These are phyloP conservation scores for Paracamarosporium sp. DNA, from an alignment of 2,329 filamentous ascomycete species.

Conservation along the genomic window DNA sequence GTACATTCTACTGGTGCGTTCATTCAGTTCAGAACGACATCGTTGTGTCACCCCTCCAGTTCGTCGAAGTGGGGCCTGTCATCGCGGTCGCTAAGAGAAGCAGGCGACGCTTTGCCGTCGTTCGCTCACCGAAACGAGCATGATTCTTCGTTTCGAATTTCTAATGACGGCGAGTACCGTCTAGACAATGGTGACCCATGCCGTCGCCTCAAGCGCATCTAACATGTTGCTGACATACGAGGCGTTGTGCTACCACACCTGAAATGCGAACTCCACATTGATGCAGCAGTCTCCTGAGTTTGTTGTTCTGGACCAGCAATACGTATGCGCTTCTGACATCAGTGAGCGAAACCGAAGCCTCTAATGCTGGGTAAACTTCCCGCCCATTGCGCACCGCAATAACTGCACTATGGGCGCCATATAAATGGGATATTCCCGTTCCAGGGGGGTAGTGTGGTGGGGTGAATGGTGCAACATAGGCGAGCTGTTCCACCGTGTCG, in stretches of 20 bases:
- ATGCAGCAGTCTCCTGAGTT: constrained; percentile 58
- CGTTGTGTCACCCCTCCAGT: not conserved
- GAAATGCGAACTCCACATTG: constrained; percentile 62
- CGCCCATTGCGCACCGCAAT: constrained; percentile 64
- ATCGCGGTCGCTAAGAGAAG: not conserved
- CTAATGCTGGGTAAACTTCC: constrained; percentile 56
- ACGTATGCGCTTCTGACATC: constrained; percentile 57
- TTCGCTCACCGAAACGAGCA: not conserved
- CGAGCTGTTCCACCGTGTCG: constrained; percentile 12
- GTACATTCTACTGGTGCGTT: too few species aligned
- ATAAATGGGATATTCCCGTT: constrained; percentile 36
- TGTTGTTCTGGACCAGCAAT: constrained; percentile 57
- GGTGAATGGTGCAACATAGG: not conserved
- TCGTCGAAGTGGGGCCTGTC: not conserved
- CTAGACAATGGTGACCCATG: not conserved
- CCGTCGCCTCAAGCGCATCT: constrained; percentile 75
- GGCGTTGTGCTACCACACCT: constrained; percentile 56
- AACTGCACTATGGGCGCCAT: constrained; percentile 57
- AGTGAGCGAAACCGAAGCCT: constrained; percentile 57
- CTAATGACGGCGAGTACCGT: not conserved
- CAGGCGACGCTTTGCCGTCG: not conserved
- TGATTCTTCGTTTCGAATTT: not conserved
- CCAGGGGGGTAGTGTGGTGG: constrained; percentile 14
- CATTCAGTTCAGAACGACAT: not conserved
- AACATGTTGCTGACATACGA: constrained; percentile 50